Base-by-base conservation (phyloP, 352 stramenopile species). In the Phytopythium vexans region DNA sequence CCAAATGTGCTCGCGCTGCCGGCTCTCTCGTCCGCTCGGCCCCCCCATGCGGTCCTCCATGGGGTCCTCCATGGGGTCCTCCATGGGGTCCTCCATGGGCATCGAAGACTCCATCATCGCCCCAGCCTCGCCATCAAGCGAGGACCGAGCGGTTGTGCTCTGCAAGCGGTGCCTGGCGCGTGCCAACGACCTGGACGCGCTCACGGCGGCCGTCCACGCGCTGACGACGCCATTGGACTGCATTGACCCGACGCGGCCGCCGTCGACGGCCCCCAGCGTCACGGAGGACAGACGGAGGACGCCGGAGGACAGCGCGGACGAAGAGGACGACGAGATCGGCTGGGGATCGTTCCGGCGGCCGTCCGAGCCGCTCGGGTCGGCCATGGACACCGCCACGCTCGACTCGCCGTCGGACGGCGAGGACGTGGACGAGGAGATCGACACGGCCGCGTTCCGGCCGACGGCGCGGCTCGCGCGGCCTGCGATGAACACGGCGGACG, bases 111-210 rank as follows among this genome's bases (percentile, higher is more conserved):
- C 21, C 2, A 27, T 2, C 21, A 27, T 27, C 21, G 21, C 21
- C 21, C 21, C 21, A 27, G 21, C 21, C 21, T 27, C 21, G 1
- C 21, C 21, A 27, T 27, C 21, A 3, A 52, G 49, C 27, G 14
- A 55, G 21, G 15, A 70, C 7, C 61, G 41, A 6, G 41, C 54
- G 3, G 74, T 70, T 50, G 43, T 70, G 6, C 67, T 90, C 8
- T 90, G 79, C 52, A 86, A 84, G 53, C 72, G 63, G 12, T 90
- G 77, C 47, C 66, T 87, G 31, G 56, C 63, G 52, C 64, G 53
- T 5, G 60, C 49, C 1, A 42, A 41, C 4, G 49, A 54, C 34
- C 42, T 70, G 55, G 67, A 75, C 41, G 67, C 67, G 7, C 54
- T 37, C 3, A 44, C 48, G 12, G 48, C 48, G 38, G 48, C 48